A percentile compares a stretch with the other conserved stretches of the same genome.
Evolutionary conservation across 441 rosid species (phyloP).

Genomic region (Biscutella auriculata): DNA sequence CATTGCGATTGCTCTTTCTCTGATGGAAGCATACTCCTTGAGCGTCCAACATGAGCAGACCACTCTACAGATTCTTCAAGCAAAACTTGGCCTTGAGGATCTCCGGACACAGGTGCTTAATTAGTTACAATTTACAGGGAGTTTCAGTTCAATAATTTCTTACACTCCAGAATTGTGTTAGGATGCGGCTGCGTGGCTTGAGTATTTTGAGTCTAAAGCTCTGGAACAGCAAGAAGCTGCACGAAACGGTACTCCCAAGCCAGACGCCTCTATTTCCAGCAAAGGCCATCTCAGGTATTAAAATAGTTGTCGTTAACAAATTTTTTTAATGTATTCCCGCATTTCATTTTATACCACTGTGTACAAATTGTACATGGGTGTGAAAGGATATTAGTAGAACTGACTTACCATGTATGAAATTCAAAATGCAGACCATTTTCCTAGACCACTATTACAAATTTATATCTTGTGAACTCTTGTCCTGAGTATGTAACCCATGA

Average conservation of each 20-base stretch:
- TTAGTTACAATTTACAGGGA: slow-evolving; percentile 7
- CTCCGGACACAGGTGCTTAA: slow-evolving; percentile 54
- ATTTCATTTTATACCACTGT: neutral
- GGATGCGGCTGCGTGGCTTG: slow-evolving; percentile 90
- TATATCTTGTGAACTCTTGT: slow-evolving; percentile 12
- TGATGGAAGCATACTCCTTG: slow-evolving; percentile 65
- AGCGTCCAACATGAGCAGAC: slow-evolving; percentile 84
- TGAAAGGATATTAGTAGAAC: neutral
- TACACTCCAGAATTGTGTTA: slow-evolving; percentile 17
- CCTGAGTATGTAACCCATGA: slow-evolving; percentile 18
- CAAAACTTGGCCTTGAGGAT: slow-evolving; percentile 69
- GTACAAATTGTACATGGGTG: slow-evolving; percentile 1
- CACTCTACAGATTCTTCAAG: slow-evolving; percentile 67
- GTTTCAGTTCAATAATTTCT: neutral
- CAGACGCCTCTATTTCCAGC: slow-evolving; percentile 78
- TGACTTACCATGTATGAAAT: slow-evolving; percentile 3
- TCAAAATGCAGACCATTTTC: slow-evolving; percentile 7
- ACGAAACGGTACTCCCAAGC: slow-evolving; percentile 74
- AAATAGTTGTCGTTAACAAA: neutral
- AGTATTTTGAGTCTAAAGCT: slow-evolving; percentile 73
- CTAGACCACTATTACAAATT: slow-evolving; percentile 11
- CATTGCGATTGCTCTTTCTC: slow-evolving; percentile 74
- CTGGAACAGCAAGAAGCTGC: slow-evolving; percentile 85
- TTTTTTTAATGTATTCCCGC: neutral
- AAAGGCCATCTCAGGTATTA: slow-evolving; percentile 72